Conservation (phyloP, 306 rosid species). For the Sphenostylis stenocarpa region DNA sequence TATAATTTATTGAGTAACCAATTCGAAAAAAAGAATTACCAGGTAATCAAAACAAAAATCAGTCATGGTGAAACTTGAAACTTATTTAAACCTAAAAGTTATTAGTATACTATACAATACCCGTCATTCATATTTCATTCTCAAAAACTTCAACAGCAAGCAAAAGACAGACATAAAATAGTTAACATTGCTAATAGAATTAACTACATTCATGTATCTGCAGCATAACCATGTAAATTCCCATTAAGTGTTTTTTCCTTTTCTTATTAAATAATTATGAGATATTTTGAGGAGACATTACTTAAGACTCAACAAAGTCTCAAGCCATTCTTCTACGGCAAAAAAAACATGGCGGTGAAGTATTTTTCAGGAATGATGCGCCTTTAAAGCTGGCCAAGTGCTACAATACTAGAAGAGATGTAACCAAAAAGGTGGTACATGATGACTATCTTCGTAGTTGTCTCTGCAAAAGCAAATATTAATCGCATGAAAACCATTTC, state of each 20-base stretch:
- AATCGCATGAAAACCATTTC: constrained; percentile 23
- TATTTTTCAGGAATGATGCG: constrained; percentile 18
- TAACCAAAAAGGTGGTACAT: neutral
- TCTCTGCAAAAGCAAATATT: constrained; percentile 54
- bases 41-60: no score
- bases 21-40: no score
- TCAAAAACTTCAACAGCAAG: neutral
- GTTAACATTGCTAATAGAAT: neutral
- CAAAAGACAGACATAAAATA: constrained; percentile 5
- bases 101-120: no score
- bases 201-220: neutral
- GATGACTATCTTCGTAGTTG: constrained; percentile 53
- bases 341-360: neutral
- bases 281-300: neutral
- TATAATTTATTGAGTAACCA: no score
- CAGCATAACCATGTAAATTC: neutral
- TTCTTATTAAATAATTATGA: neutral
- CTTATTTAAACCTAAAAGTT: no score
- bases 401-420: constrained; percentile 26
- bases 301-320: constrained; percentile 24
- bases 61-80: no score
- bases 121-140: no score
- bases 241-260: neutral
- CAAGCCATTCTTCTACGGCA: neutral
- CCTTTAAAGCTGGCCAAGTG: constrained; percentile 21